Evolutionary conservation across 1,139 yeast genomes (phyloP).

Genomic region (Geotrichum australiense): DNA sequence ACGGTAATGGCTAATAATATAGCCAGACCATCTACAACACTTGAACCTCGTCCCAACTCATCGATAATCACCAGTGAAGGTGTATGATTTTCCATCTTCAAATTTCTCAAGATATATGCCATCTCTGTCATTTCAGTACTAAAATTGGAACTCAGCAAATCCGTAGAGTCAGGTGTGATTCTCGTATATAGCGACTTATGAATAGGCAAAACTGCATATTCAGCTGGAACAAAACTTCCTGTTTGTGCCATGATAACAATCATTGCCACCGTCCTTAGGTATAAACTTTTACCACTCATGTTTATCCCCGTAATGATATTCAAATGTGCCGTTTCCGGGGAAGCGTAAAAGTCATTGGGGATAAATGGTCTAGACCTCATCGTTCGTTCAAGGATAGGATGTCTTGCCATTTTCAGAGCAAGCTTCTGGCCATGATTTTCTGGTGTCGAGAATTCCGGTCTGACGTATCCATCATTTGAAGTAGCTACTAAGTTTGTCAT

Average conservation of each 20-base stretch:
- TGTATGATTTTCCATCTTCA: background rate
- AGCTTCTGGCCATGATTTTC: constrained; percentile 28
- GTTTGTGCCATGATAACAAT: constrained; percentile 44
- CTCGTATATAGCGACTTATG: constrained; percentile 41
- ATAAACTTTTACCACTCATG: constrained; percentile 51
- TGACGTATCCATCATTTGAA: constrained; percentile 28
- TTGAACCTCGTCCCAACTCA: constrained; percentile 45
- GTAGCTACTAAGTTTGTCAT: constrained; percentile 32
- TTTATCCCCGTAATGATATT: constrained; percentile 44
- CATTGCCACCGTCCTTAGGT: constrained; percentile 43
- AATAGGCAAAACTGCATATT: constrained; percentile 37
- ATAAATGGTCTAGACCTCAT: constrained; percentile 28
- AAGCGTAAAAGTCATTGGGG: constrained; percentile 37
- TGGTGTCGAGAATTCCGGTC: constrained; percentile 32
- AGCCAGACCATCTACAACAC: constrained; percentile 17
- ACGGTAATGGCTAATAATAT: constrained; percentile 14
- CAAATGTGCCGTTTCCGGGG: constrained; percentile 34
- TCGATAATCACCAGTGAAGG: constrained; percentile 41
- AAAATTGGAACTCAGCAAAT: constrained; percentile 42
- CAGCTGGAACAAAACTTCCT: constrained; percentile 46
- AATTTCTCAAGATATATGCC: constrained; percentile 36
- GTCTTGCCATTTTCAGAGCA: constrained; percentile 35
- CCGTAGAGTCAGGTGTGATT: constrained; percentile 40
- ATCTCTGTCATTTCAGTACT: constrained; percentile 46
- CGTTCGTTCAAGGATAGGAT: constrained; percentile 37